Conservation (phyloP, 768 basidiomycete species). For the Lactarius tabidus region DNA sequence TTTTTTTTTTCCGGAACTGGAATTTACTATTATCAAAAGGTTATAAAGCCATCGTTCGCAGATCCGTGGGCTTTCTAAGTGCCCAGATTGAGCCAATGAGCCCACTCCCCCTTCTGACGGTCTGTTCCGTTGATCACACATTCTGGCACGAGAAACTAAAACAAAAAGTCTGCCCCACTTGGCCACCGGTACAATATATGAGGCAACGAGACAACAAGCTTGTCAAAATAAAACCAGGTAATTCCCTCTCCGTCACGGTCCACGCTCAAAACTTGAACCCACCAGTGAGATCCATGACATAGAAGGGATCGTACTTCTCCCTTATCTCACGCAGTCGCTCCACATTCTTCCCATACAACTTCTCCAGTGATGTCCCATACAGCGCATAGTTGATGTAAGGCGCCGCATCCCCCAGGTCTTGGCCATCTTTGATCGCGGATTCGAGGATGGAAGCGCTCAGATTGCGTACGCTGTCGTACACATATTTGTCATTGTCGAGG, state of each 20-base stretch:
- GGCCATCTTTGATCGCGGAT: slow-evolving; percentile 40
- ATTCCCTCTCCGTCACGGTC: background rate
- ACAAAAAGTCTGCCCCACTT: background rate
- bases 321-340: slow-evolving; percentile 40
- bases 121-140: background rate
- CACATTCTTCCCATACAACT: slow-evolving; percentile 50
- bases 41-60: too few species aligned
- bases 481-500: slow-evolving; percentile 41
- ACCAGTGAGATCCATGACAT: slow-evolving; percentile 62
- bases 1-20: too few species aligned
- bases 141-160: background rate
- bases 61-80: too few species aligned
- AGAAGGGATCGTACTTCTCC: slow-evolving; percentile 47
- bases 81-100: too few species aligned
- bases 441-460: slow-evolving; percentile 39
- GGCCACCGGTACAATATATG: background rate
- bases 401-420: slow-evolving; percentile 36
- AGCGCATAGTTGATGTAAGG: slow-evolving; percentile 61
- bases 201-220: background rate
- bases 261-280: slow-evolving; percentile 45
- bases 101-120: too few species aligned
- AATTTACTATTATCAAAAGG: too few species aligned
- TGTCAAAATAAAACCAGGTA: background rate
- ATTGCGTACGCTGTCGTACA: slow-evolving; percentile 39
- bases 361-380: slow-evolving; percentile 44